A percentile compares a stretch with the other conserved stretches of the same genome.
Evolutionary conservation across 2,329 filamentous ascomycete species (phyloP).

Genomic region (Fusarium illudens): DNA sequence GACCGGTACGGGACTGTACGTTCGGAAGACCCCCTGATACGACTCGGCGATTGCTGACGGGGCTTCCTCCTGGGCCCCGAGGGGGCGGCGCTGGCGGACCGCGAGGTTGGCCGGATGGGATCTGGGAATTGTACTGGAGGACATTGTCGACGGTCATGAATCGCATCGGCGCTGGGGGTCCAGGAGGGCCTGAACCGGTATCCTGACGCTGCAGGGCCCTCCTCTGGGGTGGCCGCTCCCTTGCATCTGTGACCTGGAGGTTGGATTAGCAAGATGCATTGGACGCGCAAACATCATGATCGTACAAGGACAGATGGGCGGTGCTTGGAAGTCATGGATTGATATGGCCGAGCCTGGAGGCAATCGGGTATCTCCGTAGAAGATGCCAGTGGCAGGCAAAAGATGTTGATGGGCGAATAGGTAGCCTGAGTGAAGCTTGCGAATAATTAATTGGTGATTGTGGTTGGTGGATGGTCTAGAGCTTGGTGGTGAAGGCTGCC

Average conservation of each 20-base stretch:
- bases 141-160: constrained; percentile 94
- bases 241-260: constrained; percentile 50
- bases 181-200: constrained; percentile 42
- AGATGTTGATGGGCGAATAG: constrained; percentile 9
- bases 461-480: constrained; percentile 24
- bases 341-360: neutral
- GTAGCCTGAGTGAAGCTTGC: constrained; percentile 2
- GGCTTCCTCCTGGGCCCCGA: constrained; percentile 31
- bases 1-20: constrained; percentile 56
- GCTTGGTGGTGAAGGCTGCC: constrained; percentile 7
- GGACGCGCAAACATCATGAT: constrained; percentile 19
- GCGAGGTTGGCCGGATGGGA: constrained; percentile 91
- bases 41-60: constrained; percentile 39
- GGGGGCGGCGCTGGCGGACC: constrained; percentile 66
- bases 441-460: constrained; percentile 32
- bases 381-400: constrained; percentile 5
- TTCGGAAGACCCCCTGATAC: constrained; percentile 52
- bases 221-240: constrained; percentile 48
- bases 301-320: constrained; percentile 67
- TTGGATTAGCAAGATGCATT: constrained; percentile 25
- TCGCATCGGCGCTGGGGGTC: constrained; percentile 63
- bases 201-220: constrained; percentile 47
- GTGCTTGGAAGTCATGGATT: constrained; percentile 60
- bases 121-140: constrained; percentile 91
- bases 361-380: neutral